Evolutionary conservation across 306 rosid species (phyloP), one percentile per base, ranked within the genome.

Genomic region (barrel medic (Medicago truncatula)): DNA sequence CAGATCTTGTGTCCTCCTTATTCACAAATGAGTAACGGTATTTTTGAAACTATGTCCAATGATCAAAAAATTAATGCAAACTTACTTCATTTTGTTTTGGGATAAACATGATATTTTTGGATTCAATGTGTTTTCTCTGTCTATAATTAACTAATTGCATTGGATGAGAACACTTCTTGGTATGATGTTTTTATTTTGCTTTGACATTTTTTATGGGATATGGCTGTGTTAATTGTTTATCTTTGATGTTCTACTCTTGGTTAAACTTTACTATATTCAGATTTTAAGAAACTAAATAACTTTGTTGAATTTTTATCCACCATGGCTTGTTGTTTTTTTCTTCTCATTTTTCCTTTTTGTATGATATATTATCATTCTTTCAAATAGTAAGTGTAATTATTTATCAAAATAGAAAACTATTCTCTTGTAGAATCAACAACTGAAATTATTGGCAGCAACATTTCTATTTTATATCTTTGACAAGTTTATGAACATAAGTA

Each of bases 1-100:
- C 56, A 53, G 56, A 53, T 53, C 9, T 58, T 46, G n/a, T 60
- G 64, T 61, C 69, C 38, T 21, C 71, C 71, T 41, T 39, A 14
- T 31, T 61, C 14, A 39, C 43, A 49, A 49, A 63, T 63, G 71
- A 63, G 18, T 73, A 41, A 56, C 56, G 49, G 25, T 62, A 14
- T 23, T 18, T 61, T 40, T 53, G 16, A 76, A 66, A 53, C 67
- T 53, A 40, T 11, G 78, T 21, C 1, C 2, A 2, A 1, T 21
- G 2, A 21, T 1, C 1, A 21, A 21, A 21, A 21, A 1, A 21
- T 21, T 2, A 21, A 1, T 1, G 2, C 2, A 21, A 21, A 47
- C 39, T 62, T 71, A 21, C 62, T 71, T 43, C 46, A n/a, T 39
- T 50, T 77, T 69, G 21, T 69, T 46, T 78, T 62, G 72, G 82